Conservation (phyloP, 1,284 basidiomycete species). For the Cerrena zonata region DNA sequence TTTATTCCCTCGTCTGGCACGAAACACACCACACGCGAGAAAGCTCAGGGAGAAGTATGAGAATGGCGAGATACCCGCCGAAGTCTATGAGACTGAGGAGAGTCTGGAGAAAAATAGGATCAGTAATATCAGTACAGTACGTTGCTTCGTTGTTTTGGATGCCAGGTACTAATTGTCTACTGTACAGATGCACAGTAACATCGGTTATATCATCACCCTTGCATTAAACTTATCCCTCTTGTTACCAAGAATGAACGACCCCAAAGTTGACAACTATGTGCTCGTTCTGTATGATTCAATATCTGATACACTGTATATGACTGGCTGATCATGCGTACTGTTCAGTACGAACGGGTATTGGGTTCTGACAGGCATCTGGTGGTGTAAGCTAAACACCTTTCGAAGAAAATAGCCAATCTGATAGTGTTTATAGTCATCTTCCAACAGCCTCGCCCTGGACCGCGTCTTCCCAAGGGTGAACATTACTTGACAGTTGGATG, state of each 20-base stretch:
- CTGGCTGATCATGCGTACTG: neutral
- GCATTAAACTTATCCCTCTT: conserved; percentile 70
- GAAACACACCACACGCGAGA: conserved; percentile 69
- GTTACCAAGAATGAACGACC: conserved; percentile 58
- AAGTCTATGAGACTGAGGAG: conserved; percentile 71
- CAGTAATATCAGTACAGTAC: conserved; percentile 78
- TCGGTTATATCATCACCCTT: conserved; percentile 65
- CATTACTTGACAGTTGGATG: conserved; percentile 72
- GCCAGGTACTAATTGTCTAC: neutral
- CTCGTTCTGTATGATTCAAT: conserved; percentile 40
- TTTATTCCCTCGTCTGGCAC: conserved; percentile 74
- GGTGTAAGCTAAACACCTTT: conserved; percentile 50
- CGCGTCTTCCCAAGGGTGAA: conserved; percentile 65
- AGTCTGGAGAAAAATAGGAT: conserved; percentile 80
- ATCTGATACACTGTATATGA: neutral
- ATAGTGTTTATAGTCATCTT: conserved; percentile 52
- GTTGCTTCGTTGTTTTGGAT: conserved; percentile 14
- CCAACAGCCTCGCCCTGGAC: conserved; percentile 71
- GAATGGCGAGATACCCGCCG: conserved; percentile 48
- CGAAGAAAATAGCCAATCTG: neutral
- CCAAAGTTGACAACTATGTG: conserved; percentile 69
- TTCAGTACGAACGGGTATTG: conserved; percentile 66
- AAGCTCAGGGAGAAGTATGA: conserved; percentile 54
- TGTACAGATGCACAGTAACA: conserved; percentile 67
- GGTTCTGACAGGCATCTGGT: conserved; percentile 73